A percentile compares a stretch with the other conserved stretches of the same genome.
Evolutionary conservation across 2,329 filamentous ascomycete genomes (phyloP).

Genomic region (Coniella vitis): DNA sequence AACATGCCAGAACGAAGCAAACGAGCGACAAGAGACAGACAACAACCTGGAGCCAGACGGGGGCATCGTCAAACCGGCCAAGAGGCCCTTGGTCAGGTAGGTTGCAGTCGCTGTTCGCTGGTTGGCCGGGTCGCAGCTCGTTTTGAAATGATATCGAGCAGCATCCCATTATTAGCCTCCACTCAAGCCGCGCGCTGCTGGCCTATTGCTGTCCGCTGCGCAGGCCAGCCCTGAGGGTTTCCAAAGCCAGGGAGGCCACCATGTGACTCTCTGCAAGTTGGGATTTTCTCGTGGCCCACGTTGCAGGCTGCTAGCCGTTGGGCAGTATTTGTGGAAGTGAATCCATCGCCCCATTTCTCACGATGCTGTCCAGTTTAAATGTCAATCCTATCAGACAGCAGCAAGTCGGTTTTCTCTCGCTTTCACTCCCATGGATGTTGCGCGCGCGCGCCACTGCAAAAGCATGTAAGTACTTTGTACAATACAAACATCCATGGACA

Average conservation of each 20-base stretch:
- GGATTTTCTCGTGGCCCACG: neutral
- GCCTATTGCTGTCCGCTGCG: slow-evolving; percentile 13
- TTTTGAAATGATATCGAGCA: slow-evolving; percentile 1
- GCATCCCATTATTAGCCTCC: slow-evolving; percentile 21
- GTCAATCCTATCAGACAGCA: no score
- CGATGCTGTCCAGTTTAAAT: neutral
- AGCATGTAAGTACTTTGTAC: no score
- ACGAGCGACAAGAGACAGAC: no score
- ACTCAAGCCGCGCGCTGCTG: slow-evolving; percentile 12
- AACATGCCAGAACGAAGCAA: no score
- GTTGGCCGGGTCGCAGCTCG: no score
- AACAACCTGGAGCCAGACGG: no score
- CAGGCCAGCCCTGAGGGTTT: slow-evolving; percentile 7
- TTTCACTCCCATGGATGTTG: neutral
- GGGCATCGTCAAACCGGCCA: no score
- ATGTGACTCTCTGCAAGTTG: slow-evolving; percentile 9
- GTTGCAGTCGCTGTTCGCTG: no score
- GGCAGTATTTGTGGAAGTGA: neutral
- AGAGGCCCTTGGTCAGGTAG: no score
- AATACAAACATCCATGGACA: neutral
- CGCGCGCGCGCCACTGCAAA: no score
- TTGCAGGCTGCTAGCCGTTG: neutral
- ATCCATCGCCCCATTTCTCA: neutral
- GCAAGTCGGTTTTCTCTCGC: no score
- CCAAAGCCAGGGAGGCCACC: slow-evolving; percentile 9